Conservation (phyloP, 2,329 filamentous ascomycete species). For the Exserohilum turcica region DNA sequence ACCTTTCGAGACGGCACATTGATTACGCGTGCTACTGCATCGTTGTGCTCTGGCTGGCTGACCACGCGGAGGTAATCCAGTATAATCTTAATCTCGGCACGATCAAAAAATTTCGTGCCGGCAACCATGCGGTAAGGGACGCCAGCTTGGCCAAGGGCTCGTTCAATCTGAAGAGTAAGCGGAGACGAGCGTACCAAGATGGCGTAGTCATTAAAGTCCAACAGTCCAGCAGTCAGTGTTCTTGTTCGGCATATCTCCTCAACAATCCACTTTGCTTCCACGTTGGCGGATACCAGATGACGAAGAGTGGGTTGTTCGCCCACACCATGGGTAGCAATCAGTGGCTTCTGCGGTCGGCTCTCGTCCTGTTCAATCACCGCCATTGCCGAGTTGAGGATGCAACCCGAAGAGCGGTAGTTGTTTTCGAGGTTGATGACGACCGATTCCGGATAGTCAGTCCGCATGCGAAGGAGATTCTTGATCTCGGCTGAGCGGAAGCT, state of each 20-base stretch:
- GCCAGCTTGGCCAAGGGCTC: constrained; percentile 76
- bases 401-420: constrained; percentile 90
- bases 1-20: constrained; percentile 83
- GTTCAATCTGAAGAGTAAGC: constrained; percentile 84
- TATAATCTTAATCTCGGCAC: constrained; percentile 83
- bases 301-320: constrained; percentile 83
- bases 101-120: constrained; percentile 89
- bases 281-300: constrained; percentile 68
- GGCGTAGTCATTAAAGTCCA: constrained; percentile 78
- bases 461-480: constrained; percentile 80
- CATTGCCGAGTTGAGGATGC: constrained; percentile 79
- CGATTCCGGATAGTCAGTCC: constrained; percentile 75
- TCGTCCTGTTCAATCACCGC: constrained; percentile 90
- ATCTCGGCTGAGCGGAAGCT: constrained; percentile 93
- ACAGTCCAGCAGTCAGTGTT: constrained; percentile 72
- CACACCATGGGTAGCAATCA: constrained; percentile 78
- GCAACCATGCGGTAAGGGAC: constrained; percentile 93
- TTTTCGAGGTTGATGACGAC: constrained; percentile 85
- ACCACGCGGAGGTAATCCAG: constrained; percentile 88
- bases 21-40: constrained; percentile 80
- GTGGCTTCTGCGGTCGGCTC: constrained; percentile 75
- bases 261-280: constrained; percentile 88
- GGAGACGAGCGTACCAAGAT: constrained; percentile 84
- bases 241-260: constrained; percentile 76
- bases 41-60: constrained; percentile 83